phyloP scores from a whole-genome alignment of 1,284 basidiomycete genomes.

The Lignosus rhinocerotis region DNA sequence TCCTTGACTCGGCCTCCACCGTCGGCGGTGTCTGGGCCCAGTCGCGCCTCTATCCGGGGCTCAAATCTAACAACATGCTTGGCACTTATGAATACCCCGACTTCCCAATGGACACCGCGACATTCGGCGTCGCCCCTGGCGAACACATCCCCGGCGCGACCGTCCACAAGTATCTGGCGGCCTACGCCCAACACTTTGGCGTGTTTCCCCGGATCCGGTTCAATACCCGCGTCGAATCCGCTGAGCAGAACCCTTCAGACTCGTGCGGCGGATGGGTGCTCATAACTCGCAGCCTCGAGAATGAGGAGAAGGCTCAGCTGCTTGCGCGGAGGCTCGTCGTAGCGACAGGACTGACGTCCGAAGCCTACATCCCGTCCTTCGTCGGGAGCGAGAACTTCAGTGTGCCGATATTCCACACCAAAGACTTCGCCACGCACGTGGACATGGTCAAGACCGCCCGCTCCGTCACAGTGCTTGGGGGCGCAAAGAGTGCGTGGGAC shows the following conservation, averaged over 20 bases:
- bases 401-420: not conserved
- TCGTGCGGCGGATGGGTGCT: not conserved
- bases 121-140: not conserved
- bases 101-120: not conserved
- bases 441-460: not conserved
- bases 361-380: not conserved
- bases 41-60: not conserved
- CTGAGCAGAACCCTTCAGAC: not conserved
- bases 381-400: not conserved
- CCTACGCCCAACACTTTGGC: not conserved
- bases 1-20: not conserved
- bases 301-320: not conserved
- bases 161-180: not conserved
- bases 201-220: not conserved
- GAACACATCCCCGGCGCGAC: not conserved
- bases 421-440: not conserved
- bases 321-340: not conserved
- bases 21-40: not conserved
- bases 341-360: not conserved
- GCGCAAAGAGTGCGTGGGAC: not conserved
- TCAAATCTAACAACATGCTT: conserved; percentile 1
- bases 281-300: not conserved
- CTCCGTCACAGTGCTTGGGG: not conserved
- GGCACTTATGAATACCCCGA: not conserved
- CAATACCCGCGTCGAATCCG: not conserved